Conservation (phyloP, 2,329 filamentous ascomycete genomes). For the Penicillium thymicola region DNA sequence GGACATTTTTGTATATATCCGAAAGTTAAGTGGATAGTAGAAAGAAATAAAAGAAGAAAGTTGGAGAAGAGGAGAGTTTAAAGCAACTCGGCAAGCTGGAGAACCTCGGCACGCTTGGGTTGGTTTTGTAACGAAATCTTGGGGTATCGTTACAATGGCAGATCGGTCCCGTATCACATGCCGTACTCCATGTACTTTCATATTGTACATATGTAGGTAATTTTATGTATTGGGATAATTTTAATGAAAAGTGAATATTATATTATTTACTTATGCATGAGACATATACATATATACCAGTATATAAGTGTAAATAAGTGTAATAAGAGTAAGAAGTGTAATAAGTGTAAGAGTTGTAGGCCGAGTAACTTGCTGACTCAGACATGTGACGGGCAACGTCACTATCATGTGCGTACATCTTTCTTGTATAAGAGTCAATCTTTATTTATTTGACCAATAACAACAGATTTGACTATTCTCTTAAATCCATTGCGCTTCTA, state of each 20-base stretch:
- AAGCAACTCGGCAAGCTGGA: slow-evolving; percentile 32
- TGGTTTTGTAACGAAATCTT: slow-evolving; percentile 8
- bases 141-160: slow-evolving; percentile 24
- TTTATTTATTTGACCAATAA: not conserved
- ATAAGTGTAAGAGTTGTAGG: too few relatives aligned
- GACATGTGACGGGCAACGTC: slow-evolving; percentile 25
- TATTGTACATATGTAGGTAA: not conserved
- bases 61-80: slow-evolving; percentile 26
- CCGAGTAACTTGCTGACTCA: slow-evolving; percentile 18
- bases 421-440: not conserved
- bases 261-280: too few relatives aligned
- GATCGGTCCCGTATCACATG: slow-evolving; percentile 33
- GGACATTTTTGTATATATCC: slow-evolving; percentile 50
- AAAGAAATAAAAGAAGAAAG: slow-evolving; percentile 16
- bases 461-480: too few relatives aligned
- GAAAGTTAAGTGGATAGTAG: slow-evolving; percentile 12
- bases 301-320: too few relatives aligned
- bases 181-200: slow-evolving; percentile 9
- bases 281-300: too few relatives aligned
- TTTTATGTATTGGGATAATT: too few relatives aligned
- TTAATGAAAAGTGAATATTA: too few relatives aligned
- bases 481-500: not conserved
- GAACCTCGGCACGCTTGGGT: slow-evolving; percentile 35
- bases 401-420: slow-evolving; percentile 17
- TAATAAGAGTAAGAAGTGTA: too few relatives aligned